Conservation (phyloP, 148 eudicot genomes). For the Vaccinium vitisidaea region DNA sequence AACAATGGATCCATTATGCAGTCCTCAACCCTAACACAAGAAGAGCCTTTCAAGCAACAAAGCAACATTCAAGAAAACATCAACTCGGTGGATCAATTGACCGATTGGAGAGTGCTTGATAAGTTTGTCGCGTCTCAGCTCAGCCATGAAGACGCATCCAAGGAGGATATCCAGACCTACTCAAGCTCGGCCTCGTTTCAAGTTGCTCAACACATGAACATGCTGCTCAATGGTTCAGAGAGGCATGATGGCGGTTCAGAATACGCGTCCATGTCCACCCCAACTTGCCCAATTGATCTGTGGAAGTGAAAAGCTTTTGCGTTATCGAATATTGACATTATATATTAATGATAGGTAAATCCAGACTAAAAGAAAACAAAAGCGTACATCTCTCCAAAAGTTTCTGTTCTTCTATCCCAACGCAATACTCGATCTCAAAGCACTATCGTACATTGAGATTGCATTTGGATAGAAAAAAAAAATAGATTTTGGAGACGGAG, state of each 20-base stretch:
- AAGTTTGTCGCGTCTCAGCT: slow-evolving; percentile 86
- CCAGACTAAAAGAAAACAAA: slow-evolving; percentile 11
- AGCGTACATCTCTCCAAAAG: neutral
- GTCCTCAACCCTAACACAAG: slow-evolving; percentile 30
- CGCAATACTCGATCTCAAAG: neutral
- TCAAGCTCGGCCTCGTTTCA: slow-evolving; percentile 31
- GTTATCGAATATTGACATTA: neutral
- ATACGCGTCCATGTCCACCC: slow-evolving; percentile 43
- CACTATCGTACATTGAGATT: neutral
- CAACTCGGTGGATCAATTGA: slow-evolving; percentile 47
- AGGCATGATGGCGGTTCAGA: slow-evolving; percentile 35
- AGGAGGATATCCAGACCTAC: slow-evolving; percentile 31
- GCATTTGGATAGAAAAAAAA: neutral
- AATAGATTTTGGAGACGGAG: neutral
- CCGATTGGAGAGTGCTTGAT: slow-evolving; percentile 82
- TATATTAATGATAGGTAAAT: slow-evolving; percentile 5
- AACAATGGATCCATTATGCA: slow-evolving; percentile 22
- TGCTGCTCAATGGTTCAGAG: slow-evolving; percentile 35
- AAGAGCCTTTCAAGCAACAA: slow-evolving; percentile 19
- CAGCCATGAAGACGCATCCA: slow-evolving; percentile 49
- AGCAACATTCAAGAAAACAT: slow-evolving; percentile 23
- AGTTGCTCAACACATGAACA: slow-evolving; percentile 40
- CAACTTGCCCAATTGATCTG: slow-evolving; percentile 59
- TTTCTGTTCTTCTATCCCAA: neutral
- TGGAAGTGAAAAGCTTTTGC: slow-evolving; percentile 43